Base-by-base conservation (phyloP, 306 rosid genomes). In the Quercus cerris region DNA sequence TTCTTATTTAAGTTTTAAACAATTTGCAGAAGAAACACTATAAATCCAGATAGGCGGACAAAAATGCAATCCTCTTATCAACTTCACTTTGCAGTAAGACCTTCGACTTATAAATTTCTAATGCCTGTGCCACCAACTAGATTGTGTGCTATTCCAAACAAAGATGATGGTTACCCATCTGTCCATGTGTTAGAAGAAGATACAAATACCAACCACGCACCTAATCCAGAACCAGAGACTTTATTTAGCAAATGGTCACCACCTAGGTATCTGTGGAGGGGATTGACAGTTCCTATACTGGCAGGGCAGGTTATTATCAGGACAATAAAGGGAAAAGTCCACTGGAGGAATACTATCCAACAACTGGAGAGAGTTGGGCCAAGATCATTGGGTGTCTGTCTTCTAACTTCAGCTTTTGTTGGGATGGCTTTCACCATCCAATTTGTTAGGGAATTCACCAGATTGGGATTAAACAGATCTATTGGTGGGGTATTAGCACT, bases 341-440 rank as follows among this genome's bases (percentile, higher is more conserved):
- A 95, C 67, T 89, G 97, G 98, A 86, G 77, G 86, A 95, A 95
- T 70, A 93, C 99, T 55, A 96, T 95, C 33, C 96, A 91, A 82
- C 98, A 95, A 81, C 74, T 95, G 23, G 97, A 88, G 83, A 89
- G 99, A 85, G 99, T 93, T 58, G 99, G 99, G 66, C 99, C 99
- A 2, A 88, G 68, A 83, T 95, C 99, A 2, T 87, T 91, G 41
- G 98, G 99, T 78, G 99, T 95, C 25, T 95, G 99, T 75, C 97
- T 95, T 57, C 82, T 95, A 71, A 95, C 99, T 56, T 77, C 99
- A 10, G 92, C 99, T 33, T 95, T 95, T 82, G 98, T 95, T 23
- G 99, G 99, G 77, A 95, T 95, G 99, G 99, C 99, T 58, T 95
- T 95, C 81, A 87, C 98, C 0, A 89, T 95, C 78, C 99, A 95